These are phyloP conservation scores for Cladosporium sp. DNA, from an alignment of 2,329 filamentous ascomycete genomes.

Conservation along the genomic window DNA sequence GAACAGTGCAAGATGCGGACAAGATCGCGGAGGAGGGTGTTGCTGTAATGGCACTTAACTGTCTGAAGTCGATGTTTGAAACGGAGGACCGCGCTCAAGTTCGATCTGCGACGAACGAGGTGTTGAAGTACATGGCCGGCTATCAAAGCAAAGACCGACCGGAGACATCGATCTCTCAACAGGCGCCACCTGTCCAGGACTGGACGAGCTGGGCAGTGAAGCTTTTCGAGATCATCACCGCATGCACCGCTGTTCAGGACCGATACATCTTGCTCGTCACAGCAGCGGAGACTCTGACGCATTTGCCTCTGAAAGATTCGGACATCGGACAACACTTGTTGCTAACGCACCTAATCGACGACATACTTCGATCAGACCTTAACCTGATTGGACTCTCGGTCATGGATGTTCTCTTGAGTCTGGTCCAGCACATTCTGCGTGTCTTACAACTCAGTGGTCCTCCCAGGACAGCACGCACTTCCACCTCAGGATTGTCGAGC, in stretches of 20 bases:
- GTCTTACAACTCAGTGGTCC: slow-evolving; percentile 62
- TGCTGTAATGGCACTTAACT: slow-evolving; percentile 76
- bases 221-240: slow-evolving; percentile 72
- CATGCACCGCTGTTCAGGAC: slow-evolving; percentile 91
- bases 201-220: slow-evolving; percentile 67
- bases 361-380: slow-evolving; percentile 78
- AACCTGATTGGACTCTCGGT: slow-evolving; percentile 94
- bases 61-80: slow-evolving; percentile 79
- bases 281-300: slow-evolving; percentile 70
- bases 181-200: slow-evolving; percentile 29
- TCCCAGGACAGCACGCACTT: slow-evolving; percentile 26
- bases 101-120: slow-evolving; percentile 66
- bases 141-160: slow-evolving; percentile 20
- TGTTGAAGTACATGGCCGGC: slow-evolving; percentile 66
- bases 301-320: slow-evolving; percentile 62
- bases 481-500: slow-evolving; percentile 17
- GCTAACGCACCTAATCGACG: slow-evolving; percentile 73
- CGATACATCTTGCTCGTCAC: slow-evolving; percentile 86
- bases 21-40: slow-evolving; percentile 86
- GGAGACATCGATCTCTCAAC: slow-evolving; percentile 37
- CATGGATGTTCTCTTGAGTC: slow-evolving; percentile 84
- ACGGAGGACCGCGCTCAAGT: slow-evolving; percentile 79
- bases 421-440: slow-evolving; percentile 78
- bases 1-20: slow-evolving; percentile 81
- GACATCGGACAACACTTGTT: slow-evolving; percentile 70